A percentile compares a stretch with the other conserved stretches of the same genome.
phyloP scores from a whole-genome alignment of 192 early-diverging fungal species.

The Dissophora globulifera region DNA sequence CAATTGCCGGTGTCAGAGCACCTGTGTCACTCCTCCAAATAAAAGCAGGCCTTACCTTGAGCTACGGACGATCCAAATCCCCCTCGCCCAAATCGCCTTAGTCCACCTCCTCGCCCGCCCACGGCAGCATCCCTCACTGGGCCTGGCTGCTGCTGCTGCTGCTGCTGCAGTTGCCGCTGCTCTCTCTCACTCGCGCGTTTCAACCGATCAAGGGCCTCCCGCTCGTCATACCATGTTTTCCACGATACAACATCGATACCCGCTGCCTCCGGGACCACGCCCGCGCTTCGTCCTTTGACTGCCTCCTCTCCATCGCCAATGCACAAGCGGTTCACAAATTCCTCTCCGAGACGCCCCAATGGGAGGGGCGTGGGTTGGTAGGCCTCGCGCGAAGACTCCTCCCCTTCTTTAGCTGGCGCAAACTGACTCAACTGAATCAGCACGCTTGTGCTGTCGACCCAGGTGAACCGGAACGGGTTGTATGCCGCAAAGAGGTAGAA shows the following conservation, averaged over 20 bases:
- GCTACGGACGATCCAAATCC: background rate
- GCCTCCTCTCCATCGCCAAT: slow-evolving; percentile 26
- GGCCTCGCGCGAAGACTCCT: slow-evolving; percentile 3
- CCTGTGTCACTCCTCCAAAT: no score
- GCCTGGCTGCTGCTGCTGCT: slow-evolving; percentile 8
- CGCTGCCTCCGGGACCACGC: slow-evolving; percentile 54
- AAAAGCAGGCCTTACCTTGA: slow-evolving; percentile 5
- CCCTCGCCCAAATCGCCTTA: background rate
- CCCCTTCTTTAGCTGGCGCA: slow-evolving; percentile 13
- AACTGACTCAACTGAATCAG: slow-evolving; percentile 60
- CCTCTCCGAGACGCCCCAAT: slow-evolving; percentile 52
- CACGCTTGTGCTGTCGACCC: slow-evolving; percentile 61
- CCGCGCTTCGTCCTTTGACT: slow-evolving; percentile 33
- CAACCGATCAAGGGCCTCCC: slow-evolving; percentile 19
- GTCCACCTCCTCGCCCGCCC: background rate
- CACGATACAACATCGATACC: slow-evolving; percentile 53
- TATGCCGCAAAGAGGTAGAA: slow-evolving; percentile 59
- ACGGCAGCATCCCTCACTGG: background rate
- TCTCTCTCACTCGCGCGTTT: background rate
- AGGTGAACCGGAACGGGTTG: slow-evolving; percentile 58
- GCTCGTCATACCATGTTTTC: slow-evolving; percentile 47
- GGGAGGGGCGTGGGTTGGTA: slow-evolving; percentile 21
- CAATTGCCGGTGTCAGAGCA: no score
- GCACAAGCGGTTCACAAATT: slow-evolving; percentile 46
- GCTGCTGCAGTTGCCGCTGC: background rate